Evolutionary conservation across 1,139 yeast genomes (phyloP), one percentile per base, ranked within the genome.

Genomic region (Petasospora rhodanensis): DNA sequence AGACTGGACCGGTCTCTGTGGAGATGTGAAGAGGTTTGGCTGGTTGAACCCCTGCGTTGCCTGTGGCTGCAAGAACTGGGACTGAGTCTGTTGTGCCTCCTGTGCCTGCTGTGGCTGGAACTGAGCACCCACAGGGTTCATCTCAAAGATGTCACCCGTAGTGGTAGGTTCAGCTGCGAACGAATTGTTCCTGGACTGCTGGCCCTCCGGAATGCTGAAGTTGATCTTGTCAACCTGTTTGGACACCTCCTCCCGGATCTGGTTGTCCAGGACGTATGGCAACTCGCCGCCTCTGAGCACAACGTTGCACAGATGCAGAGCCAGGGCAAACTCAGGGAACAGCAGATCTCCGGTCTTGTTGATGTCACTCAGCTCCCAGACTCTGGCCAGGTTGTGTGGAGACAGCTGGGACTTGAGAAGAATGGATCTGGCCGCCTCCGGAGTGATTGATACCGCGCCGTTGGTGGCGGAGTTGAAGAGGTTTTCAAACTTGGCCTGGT

Each of bases 311-410:
- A 91, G 68, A 56, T 86, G 94, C 68, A 91, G 77, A 13, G 96
- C 94, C 49, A 89, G 68, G 10, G 95, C 95, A 64, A 91, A 91
- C 56, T 91, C 97, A 0, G 98, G 98, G 52, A 89, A 91, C 43
- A 91, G 62, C 40, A 91, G 69, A 29, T 78, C 71, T 2, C 97
- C 97, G 4, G 94, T 79, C 50, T 78, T 81, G 49, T 80, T 83
- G 3, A 95, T 81, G 54, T 91, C 98, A 16, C 95, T 73, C 44
- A 91, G 65, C 20, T 83, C 76, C 98, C 98, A 91, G 39, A 91
- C 80, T 46, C 81, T 85, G 2, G 95, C 94, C 50, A 91, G 67
- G 19, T 81, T 73, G 22, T 76, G 73, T 1, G 96, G 86, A 23
- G 75, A 64, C 38, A 91, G 68, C 4, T 86, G 84, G 0, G 96